Evolutionary conservation across 2,329 filamentous ascomycete species (phyloP), one percentile per base, ranked within the genome.

Genomic region (Tothia fuscella): DNA sequence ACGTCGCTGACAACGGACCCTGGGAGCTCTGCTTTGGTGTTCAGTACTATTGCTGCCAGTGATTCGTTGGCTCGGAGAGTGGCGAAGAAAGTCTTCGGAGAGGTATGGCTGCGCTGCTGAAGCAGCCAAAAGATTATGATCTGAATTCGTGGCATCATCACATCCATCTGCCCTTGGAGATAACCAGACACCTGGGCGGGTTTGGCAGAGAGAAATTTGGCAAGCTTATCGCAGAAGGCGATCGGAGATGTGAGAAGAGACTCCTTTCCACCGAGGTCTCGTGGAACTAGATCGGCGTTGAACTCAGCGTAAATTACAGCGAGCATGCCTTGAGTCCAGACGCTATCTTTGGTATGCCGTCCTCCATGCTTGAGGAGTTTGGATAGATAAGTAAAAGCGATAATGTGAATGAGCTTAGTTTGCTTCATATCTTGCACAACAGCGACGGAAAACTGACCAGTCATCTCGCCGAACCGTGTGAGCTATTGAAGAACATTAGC

Each of bases 111-210:
- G 39, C 56, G 53, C 3, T 44, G 46, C 46, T 50, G 56, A 22
- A 57, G 36, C 14, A 56, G 53, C 55, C 56, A 59, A 48, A 57
- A 59, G n/a, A 53, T 36, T 25, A 57, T 39, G n/a, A 55, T 20
- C 34, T 59, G 56, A 5, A 55, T 36, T 26, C 55, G 54, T 35
- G 28, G 39, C 43, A 53, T 50, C 10, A 50, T 25, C 2, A 16
- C 32, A 26, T 44, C 21, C n/a, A 42, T 26, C 19, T 48, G 34
- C 29, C 44, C 28, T 16, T 37, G 10, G 6, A 38, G 17, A 17
- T 30, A 36, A 13, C 38, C 20, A 16, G 38, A 17, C 5, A 41
- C 33, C 17, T 40, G 30, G 7, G 17, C 24, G 3, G 24, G 32
- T 13, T 44, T 29, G 31, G 17, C 12, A 13, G 20, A 17, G 16